These are phyloP conservation scores for Aspergillus cavernicola DNA, from an alignment of 495 filamentous ascomycete species.

Conservation along the genomic window DNA sequence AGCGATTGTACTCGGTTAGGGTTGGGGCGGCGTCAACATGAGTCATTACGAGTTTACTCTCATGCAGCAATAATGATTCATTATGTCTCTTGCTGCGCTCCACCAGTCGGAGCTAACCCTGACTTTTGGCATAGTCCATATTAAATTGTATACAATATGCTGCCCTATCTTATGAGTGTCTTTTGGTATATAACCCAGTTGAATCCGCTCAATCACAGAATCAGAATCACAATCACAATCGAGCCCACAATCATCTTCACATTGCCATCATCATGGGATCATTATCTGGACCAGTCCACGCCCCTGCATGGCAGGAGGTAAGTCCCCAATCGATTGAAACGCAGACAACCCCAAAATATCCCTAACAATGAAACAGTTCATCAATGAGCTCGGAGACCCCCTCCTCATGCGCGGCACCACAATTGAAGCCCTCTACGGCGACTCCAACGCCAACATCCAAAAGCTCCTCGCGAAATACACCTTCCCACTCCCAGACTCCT, in stretches of 20 bases:
- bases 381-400: background rate
- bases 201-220: no score
- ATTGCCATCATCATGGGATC: background rate
- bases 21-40: no score
- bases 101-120: background rate
- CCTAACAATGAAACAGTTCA: background rate
- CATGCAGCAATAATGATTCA: background rate
- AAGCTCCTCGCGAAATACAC: conserved; percentile 3
- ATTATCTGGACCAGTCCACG: background rate
- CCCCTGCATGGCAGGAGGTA: background rate
- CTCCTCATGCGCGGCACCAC: background rate
- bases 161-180: no score
- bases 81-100: background rate
- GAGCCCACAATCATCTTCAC: no score
- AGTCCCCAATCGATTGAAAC: no score
- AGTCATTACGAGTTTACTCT: no score
- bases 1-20: no score
- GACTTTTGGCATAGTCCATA: background rate
- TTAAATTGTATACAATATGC: no score
- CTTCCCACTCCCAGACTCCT: background rate
- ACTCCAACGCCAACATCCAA: background rate
- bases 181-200: no score
- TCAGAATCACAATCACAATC: no score
- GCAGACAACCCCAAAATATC: no score
- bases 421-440: background rate